A percentile compares a stretch with the other conserved stretches of the same genome.
Conservation (phyloP, 352 stramenopile genomes). For the Phytophthora sp. region DNA sequence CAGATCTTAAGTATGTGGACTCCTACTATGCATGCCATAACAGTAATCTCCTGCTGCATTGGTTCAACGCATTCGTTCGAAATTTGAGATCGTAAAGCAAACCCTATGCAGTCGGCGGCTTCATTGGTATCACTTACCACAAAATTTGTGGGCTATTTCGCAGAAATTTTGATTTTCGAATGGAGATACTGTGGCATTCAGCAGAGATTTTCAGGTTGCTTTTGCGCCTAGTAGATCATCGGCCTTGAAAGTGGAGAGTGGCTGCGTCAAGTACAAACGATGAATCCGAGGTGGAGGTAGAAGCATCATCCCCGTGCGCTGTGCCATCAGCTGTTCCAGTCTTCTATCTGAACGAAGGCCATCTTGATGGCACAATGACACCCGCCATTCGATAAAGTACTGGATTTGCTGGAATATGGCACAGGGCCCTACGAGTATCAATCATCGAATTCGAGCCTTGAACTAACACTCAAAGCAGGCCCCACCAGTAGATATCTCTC, state of each 20-base stretch:
- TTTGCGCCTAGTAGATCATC: background rate
- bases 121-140: slow-evolving; percentile 17
- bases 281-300: slow-evolving; percentile 7
- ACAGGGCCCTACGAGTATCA: background rate
- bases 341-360: slow-evolving; percentile 17
- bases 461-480: too few relatives aligned
- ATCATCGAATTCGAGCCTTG: background rate
- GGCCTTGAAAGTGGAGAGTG: slow-evolving; percentile 3
- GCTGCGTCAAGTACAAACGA: background rate
- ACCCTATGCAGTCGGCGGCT: too few relatives aligned
- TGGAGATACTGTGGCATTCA: background rate
- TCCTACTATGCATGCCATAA: slow-evolving; percentile 30
- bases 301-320: background rate
- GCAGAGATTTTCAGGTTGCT: background rate
- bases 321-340: slow-evolving; percentile 6
- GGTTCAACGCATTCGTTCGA: too few relatives aligned
- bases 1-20: slow-evolving; percentile 25
- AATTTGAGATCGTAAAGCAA: too few relatives aligned
- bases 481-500: too few relatives aligned
- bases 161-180: slow-evolving; percentile 7
- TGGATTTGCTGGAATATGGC: slow-evolving; percentile 26
- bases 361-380: too few relatives aligned
- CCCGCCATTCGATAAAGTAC: slow-evolving; percentile 24
- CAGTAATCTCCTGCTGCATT: slow-evolving; percentile 44
- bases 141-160: slow-evolving; percentile 7